Conservation (phyloP, 2,329 filamentous ascomycete genomes). For the Penicillium sp. region DNA sequence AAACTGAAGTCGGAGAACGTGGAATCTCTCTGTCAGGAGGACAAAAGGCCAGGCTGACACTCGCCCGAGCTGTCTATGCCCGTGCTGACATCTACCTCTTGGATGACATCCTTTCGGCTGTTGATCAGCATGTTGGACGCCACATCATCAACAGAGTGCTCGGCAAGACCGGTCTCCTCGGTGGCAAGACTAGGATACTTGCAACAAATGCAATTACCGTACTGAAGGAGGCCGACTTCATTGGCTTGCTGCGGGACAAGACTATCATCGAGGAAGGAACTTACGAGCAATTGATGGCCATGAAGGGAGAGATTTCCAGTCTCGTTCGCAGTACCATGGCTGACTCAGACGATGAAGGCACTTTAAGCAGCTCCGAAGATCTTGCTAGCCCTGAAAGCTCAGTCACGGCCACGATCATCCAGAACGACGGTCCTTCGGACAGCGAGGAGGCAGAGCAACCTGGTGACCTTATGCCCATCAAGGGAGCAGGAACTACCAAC, state of each 20-base stretch:
- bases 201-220: constrained; percentile 95
- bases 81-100: constrained; percentile 94
- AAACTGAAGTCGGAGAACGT: constrained; percentile 93
- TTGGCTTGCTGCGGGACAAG: constrained; percentile 79
- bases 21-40: constrained; percentile 95
- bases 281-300: constrained; percentile 85
- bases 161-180: constrained; percentile 76
- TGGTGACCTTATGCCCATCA: constrained; percentile 74
- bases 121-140: constrained; percentile 95
- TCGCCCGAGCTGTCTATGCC: constrained; percentile 93
- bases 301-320: constrained; percentile 86
- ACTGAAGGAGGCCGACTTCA: constrained; percentile 82
- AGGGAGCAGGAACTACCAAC: constrained; percentile 55
- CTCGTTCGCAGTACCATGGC: constrained; percentile 72
- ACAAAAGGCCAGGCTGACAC: constrained; percentile 88
- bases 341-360: constrained; percentile 44
- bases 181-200: constrained; percentile 83
- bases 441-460: constrained; percentile 67
- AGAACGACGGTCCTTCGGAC: constrained; percentile 54
- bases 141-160: constrained; percentile 95
- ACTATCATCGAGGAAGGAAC: constrained; percentile 84
- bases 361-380: constrained; percentile 57
- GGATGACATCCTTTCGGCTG: constrained; percentile 90
- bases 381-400: constrained; percentile 70
- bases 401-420: constrained; percentile 54